Base-by-base conservation (phyloP, 768 basidiomycete genomes). In the Lactifluus echinatus region DNA sequence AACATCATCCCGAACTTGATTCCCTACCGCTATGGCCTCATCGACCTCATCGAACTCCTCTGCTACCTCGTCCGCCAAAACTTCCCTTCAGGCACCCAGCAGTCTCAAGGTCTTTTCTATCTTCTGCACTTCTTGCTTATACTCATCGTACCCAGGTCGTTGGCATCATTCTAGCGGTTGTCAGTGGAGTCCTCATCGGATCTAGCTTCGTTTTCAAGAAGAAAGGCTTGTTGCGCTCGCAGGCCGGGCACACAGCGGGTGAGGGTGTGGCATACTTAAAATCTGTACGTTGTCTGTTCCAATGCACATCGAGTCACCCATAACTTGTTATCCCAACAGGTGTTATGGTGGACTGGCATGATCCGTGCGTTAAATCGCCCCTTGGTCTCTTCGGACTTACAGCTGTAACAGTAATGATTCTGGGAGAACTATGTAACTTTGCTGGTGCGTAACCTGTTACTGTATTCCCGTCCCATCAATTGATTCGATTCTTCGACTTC, bases 121-220 rank as follows among this genome's bases (percentile, higher is more conserved):
- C 10, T 33, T 50, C 36, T 15, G 8, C 23, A 26, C 39, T 12
- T 21, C 12, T n/a, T 26, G 2, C 37, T 37, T 46, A 60, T 12
- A 23, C 47, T 43, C 26, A 43, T 44, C 1, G 12, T 44, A 24
- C 8, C 21, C 67, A 87, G 85, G 64, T 89, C 66, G 82, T 89
- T 63, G 89, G 89, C 11, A 81, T 92, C 63, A 70, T 89, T 46
- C 79, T 92, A 58, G 88, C 90, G 48, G 68, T 93, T 50, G 64
- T 69, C 36, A 91, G 87, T 66, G 96, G 95, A 8, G 40, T 93
- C 28, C 81, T 99, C 59, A 99, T 98, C 59, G 96, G 95, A 4
- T 80, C 81, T 39, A 87, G 85, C 65, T 98, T 97, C 70, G 94
- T 98, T 2, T 87, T 99, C 75, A 99, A 99, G 83, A 99, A 99